phyloP scores from a whole-genome alignment of 1,139 yeast species.

The Suhomyces wounanorum region DNA sequence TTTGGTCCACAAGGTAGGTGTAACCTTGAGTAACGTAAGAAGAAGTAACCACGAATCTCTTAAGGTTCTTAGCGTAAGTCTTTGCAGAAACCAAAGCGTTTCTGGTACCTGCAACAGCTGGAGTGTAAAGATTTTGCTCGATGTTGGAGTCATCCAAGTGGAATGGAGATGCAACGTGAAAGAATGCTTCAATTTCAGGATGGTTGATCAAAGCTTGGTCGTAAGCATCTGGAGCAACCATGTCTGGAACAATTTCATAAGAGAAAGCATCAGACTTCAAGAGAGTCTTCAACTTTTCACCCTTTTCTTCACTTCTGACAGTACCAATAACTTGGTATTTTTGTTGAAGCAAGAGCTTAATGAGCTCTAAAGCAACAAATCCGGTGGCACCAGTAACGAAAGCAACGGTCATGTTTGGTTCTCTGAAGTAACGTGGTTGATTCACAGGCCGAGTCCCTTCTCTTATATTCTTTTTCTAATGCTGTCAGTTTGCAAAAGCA shows the following conservation, averaged over 20 bases:
- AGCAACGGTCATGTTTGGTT: background rate
- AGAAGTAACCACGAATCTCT: slow-evolving; percentile 2
- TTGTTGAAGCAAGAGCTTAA: slow-evolving; percentile 23
- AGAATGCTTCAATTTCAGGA: slow-evolving; percentile 1
- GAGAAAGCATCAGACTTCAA: slow-evolving; percentile 23
- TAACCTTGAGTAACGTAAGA: background rate
- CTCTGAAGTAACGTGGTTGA: no score
- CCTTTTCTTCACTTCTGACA: slow-evolving; percentile 36
- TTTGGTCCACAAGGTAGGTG: background rate
- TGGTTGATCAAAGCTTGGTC: slow-evolving; percentile 2
- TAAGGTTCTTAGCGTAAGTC: slow-evolving; percentile 1
- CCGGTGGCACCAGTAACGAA: slow-evolving; percentile 47
- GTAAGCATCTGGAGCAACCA: slow-evolving; percentile 12
- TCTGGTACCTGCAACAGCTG: slow-evolving; percentile 2
- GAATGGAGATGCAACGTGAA: slow-evolving; percentile 4
- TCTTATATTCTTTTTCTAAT: no score
- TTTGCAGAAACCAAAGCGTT: slow-evolving; percentile 2
- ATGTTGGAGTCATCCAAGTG: background rate
- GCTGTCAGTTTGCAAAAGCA: no score
- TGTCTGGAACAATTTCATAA: slow-evolving; percentile 29
- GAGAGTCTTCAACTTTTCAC: slow-evolving; percentile 13
- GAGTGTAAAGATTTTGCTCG: slow-evolving; percentile 1
- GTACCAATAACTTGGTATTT: slow-evolving; percentile 60
- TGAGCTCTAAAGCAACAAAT: slow-evolving; percentile 34
- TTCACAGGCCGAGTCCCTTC: no score